phyloP scores from a whole-genome alignment of 345 rosid species.

The Lumnitzera racemosa region DNA sequence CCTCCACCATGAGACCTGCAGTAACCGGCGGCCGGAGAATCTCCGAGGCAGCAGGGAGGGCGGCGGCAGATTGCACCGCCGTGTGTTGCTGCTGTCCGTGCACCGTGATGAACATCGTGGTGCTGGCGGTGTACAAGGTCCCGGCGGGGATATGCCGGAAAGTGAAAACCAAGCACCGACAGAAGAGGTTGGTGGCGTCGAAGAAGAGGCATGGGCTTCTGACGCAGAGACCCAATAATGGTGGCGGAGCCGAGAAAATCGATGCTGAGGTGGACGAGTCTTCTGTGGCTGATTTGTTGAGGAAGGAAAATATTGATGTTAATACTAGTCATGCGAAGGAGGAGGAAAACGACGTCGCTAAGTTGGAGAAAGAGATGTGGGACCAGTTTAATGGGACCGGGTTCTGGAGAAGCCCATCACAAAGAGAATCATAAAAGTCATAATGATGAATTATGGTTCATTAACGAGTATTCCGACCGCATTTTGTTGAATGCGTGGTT shows the following conservation, averaged over 20 bases:
- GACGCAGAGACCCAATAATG: constrained; percentile 11
- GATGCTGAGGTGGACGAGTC: constrained; percentile 7
- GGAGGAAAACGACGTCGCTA: constrained; percentile 3
- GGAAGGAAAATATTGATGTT: not conserved
- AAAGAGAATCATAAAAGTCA: constrained; percentile 6
- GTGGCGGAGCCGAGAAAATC: constrained; percentile 4
- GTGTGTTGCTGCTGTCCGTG: constrained; percentile 68
- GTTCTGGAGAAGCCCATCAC: constrained; percentile 45
- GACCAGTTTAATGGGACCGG: constrained; percentile 32
- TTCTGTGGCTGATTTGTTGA: constrained; percentile 13
- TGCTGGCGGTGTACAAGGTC: constrained; percentile 50
- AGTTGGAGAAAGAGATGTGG: constrained; percentile 42
- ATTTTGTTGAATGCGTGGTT: too few relatives aligned
- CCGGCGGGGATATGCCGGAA: constrained; percentile 61
- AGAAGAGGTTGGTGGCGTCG: constrained; percentile 20
- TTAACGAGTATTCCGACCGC: too few relatives aligned
- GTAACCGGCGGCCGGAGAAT: constrained; percentile 13
- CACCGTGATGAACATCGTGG: constrained; percentile 45
- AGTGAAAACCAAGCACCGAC: constrained; percentile 30
- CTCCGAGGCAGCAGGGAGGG: constrained; percentile 55
- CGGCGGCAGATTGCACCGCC: constrained; percentile 68
- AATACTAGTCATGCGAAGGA: not conserved
- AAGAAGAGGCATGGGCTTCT: constrained; percentile 17
- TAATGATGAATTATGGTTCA: too few relatives aligned
- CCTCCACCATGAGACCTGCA: too few relatives aligned